Percentiles rank a stretch among this genome's conserved stretches.
Evolutionary conservation across 176 grass and related monocot genomes (phyloP).

Genomic region (maize (Zea mays)): Zm-B73-REFERENCE-NAM-5.0 NC_050105.1:53594501-53595000

Average conservation of each 20-base stretch:
- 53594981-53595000: constrained; percentile 8
- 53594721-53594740: constrained; percentile 93
- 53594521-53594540: constrained; percentile 99
- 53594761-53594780: no score
- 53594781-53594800: no score
- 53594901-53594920: neutral
- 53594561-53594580: constrained; percentile 86
- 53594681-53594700: constrained; percentile 92
- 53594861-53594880: no score
- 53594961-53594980: neutral
- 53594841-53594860: no score
- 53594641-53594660: constrained; percentile 99
- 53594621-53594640: constrained; percentile 87
- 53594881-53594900: no score
- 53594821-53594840: neutral
- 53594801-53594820: no score
- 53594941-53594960: neutral
- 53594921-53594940: neutral
- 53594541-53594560: constrained; percentile 98
- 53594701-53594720: constrained; percentile 97
- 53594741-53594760: constrained; percentile 82
- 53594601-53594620: constrained; percentile 99
- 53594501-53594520: constrained; percentile 80
- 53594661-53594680: constrained; percentile 99
- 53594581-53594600: constrained; percentile 95